Evolutionary conservation across 305 asterid genomes (phyloP).

Genomic region (Coffea humblotiana): DNA sequence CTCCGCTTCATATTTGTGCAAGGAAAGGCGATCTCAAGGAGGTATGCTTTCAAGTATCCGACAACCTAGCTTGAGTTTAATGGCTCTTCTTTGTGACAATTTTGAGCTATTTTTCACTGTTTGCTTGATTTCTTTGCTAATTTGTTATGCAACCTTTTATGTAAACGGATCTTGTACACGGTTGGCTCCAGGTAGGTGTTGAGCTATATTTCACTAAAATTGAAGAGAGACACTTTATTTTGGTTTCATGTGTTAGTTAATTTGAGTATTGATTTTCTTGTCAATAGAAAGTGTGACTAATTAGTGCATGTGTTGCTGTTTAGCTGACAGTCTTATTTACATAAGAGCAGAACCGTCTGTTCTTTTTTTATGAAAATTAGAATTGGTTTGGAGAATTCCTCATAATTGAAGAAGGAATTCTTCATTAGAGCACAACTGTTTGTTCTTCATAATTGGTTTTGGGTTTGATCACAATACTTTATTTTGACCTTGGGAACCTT

Average conservation of each 20-base stretch:
- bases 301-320: no score
- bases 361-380: not conserved
- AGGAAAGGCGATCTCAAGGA: conserved; percentile 79
- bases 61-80: not conserved
- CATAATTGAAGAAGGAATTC: not conserved
- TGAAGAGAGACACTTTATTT: no score
- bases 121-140: no score
- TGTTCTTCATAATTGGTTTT: no score
- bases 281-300: not conserved
- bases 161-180: not conserved
- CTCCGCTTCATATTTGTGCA: conserved; percentile 72
- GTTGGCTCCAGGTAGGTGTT: no score
- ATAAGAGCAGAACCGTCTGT: not conserved
- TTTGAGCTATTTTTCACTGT: not conserved
- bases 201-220: no score
- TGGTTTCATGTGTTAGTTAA: not conserved
- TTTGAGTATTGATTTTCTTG: no score
- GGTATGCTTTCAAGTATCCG: conserved; percentile 35
- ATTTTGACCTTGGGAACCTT: no score
- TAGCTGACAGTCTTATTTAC: not conserved
- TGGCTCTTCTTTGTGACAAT: not conserved
- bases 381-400: not conserved
- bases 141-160: not conserved
- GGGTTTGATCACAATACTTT: no score
- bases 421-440: not conserved